Evolutionary conservation across 1,284 basidiomycete species (phyloP).

Genomic region (Malassezia equina): DNA sequence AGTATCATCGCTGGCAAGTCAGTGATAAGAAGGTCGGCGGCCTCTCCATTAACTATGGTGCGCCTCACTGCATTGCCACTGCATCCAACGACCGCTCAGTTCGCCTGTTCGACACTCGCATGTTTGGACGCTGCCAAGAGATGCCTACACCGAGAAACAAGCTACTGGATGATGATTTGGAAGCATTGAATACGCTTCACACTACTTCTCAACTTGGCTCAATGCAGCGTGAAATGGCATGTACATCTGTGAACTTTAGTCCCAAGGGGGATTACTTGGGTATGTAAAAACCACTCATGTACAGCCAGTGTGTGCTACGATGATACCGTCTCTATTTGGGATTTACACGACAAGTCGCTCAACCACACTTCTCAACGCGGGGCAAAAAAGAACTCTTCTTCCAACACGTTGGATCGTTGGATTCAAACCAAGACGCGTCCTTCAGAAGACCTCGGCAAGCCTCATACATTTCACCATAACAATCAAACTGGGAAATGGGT

Average conservation of each 20-base stretch:
- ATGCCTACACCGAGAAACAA: conserved; percentile 26
- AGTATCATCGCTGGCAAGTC: conserved; percentile 36
- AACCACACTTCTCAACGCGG: background rate
- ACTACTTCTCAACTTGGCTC: conserved; percentile 24
- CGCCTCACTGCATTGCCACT: conserved; percentile 36
- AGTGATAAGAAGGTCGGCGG: conserved; percentile 46
- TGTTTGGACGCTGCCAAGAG: conserved; percentile 20
- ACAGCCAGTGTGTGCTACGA: conserved; percentile 38
- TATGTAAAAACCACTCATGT: background rate
- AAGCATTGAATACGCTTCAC: conserved; percentile 21
- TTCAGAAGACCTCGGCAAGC: conserved; percentile 22
- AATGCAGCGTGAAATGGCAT: conserved; percentile 28
- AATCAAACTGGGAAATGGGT: conserved; percentile 47
- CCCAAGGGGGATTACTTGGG: conserved; percentile 30
- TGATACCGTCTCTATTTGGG: conserved; percentile 36
- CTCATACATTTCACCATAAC: conserved; percentile 34
- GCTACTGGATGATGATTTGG: conserved; percentile 25
- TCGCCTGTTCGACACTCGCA: conserved; percentile 40
- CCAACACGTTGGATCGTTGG: background rate
- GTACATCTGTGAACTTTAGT: conserved; percentile 40
- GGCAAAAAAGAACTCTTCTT: background rate
- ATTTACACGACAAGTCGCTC: conserved; percentile 8
- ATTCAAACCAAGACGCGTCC: conserved; percentile 9
- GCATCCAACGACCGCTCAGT: conserved; percentile 41
- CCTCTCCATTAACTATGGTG: conserved; percentile 33